Evolutionary conservation across 129 eudicot species (phyloP), one percentile per base, ranked within the genome.

Genomic region (Tanacetum coccineum): DNA sequence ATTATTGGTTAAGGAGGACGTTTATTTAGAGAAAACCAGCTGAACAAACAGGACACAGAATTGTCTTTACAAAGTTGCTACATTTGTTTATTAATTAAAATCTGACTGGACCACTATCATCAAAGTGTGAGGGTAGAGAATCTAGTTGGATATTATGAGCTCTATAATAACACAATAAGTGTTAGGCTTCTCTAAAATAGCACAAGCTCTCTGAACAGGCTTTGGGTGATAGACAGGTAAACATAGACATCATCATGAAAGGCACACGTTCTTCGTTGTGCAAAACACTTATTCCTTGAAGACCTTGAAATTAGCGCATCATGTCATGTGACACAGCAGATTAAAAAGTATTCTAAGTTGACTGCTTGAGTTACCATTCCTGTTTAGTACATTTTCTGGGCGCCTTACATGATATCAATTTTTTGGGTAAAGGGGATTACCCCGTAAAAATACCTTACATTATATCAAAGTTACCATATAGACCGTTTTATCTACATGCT

Each of bases 21-120:
- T 65, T 13, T 65, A 1, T 47, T 22, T 22, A 49, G 22, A 15
- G 70, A 26, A 57, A 25, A 66, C 19, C 47, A 66, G n/a, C 44
- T 4, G 21, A 15, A 26, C 70, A n/a, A 25, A 30, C 26, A 25
- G 5, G 49, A 49, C 9, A 26, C 67, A 17, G 15, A 13, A 40
- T 18, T 2, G 53, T 42, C 30, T 18, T 62, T 17, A 45, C 13
- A 36, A 32, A 36, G 47, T 22, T 22, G 25, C 2, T 22, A 22
- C 25, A 22, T 22, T 22, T 22, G 25, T 22, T 22, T 22, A 22
- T 22, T 22, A 22, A 18, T 39, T 15, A 26, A 12, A 8, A 28
- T 59, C 19, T 26, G 15, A 62, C 15, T 15, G 51, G 17, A 59
- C 66, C 66, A 61, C 28, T 9, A 61, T 61, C 47, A 61, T 54